A percentile compares a stretch with the other conserved stretches of the same genome.
Evolutionary conservation across 2,329 filamentous ascomycete genomes (phyloP).

Genomic region (Diaporthe ampelina): DNA sequence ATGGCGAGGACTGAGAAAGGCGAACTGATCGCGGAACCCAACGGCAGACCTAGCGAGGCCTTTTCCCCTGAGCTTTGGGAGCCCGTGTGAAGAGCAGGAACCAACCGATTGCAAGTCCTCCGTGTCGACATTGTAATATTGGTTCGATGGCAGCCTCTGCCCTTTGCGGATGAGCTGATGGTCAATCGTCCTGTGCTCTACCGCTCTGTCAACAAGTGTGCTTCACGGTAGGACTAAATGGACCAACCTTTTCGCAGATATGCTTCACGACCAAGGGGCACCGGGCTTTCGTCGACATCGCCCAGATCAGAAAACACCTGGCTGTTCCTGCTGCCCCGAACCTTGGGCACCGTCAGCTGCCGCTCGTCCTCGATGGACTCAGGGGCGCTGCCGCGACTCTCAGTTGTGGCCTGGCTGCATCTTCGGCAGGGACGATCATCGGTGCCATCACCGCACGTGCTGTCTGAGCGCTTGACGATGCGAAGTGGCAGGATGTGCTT

Average conservation of each 20-base stretch:
- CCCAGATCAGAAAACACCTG: conserved; percentile 18
- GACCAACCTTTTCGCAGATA: conserved; percentile 30
- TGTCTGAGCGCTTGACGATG: conserved; percentile 60
- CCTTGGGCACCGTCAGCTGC: conserved; percentile 54
- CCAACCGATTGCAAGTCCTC: conserved; percentile 3
- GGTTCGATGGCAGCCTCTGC: conserved; percentile 1
- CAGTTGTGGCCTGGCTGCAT: conserved; percentile 47
- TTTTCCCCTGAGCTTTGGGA: conserved; percentile 24
- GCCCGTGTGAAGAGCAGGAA: conserved; percentile 14
- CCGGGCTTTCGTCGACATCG: conserved; percentile 24
- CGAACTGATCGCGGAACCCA: conserved; percentile 37
- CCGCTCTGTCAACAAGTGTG: not conserved
- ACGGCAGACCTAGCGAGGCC: conserved; percentile 28
- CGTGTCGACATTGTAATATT: not conserved
- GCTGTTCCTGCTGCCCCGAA: conserved; percentile 45
- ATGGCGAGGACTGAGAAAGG: conserved; percentile 24
- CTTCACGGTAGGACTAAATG: not conserved
- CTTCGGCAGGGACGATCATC: conserved; percentile 33
- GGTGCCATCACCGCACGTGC: conserved; percentile 38
- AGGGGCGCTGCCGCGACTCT: conserved; percentile 43
- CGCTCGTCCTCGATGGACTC: conserved; percentile 45
- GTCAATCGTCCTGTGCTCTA: not conserved
- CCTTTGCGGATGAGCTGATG: not conserved
- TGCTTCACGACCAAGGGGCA: conserved; percentile 31
- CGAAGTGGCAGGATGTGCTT: conserved; percentile 60